phyloP scores from a whole-genome alignment of 129 eudicot genomes.

The Rutidosis leptorrhynchoides region DNA sequence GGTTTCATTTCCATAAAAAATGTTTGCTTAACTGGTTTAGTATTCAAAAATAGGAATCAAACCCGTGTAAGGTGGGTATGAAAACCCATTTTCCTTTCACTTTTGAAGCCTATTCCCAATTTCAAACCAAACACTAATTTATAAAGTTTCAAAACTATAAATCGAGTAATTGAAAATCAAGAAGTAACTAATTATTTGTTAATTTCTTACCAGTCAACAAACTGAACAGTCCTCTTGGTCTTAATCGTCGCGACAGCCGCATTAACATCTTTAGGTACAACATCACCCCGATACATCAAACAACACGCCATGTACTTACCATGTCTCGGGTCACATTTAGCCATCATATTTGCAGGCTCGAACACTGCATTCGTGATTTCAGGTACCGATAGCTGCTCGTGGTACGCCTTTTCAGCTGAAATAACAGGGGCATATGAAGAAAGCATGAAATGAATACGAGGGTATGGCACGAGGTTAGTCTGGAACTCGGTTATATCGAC shows the following conservation, averaged over 20 bases:
- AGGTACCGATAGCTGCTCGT: constrained; percentile 88
- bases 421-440: constrained; percentile 98
- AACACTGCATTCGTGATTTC: constrained; percentile 93
- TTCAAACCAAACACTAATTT: neutral
- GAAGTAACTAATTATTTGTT: neutral
- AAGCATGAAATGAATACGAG: constrained; percentile 96
- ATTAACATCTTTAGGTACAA: constrained; percentile 93
- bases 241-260: constrained; percentile 96
- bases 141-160: too few relatives aligned
- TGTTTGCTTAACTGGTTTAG: neutral
- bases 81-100: neutral
- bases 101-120: neutral
- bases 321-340: constrained; percentile 94
- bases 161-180: neutral
- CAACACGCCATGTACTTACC: constrained; percentile 99
- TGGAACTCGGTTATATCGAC: constrained; percentile 93
- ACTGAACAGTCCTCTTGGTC: constrained; percentile 89
- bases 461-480: constrained; percentile 94
- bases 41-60: neutral
- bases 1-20: neutral
- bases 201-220: constrained; percentile 86
- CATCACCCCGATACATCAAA: constrained; percentile 93
- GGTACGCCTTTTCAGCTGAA: constrained; percentile 92
- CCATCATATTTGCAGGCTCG: constrained; percentile 98
- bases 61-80: neutral